A percentile compares a stretch with the other conserved stretches of the same genome.
Evolutionary conservation across 2,329 filamentous ascomycete species (phyloP).

Genomic region (Pseudogymnoascus sp.): DNA sequence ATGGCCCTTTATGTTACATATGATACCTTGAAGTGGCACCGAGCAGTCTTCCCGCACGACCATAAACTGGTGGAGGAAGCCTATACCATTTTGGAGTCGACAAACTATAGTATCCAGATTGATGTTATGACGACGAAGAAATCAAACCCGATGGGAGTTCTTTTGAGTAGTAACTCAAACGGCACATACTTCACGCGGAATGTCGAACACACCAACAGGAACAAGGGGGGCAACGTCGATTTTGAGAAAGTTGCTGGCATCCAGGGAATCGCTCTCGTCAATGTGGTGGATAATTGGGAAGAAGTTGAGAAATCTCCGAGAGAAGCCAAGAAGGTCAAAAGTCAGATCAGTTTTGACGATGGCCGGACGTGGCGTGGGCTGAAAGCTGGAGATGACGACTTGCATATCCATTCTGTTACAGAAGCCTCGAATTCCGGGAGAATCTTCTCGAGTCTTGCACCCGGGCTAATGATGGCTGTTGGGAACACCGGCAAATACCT

Average conservation of each 20-base stretch:
- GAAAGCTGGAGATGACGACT: constrained; percentile 54
- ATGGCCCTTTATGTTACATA: constrained; percentile 86
- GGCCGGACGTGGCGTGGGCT: constrained; percentile 76
- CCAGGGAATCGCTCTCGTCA: constrained; percentile 86
- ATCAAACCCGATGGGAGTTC: constrained; percentile 68
- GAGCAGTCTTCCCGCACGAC: constrained; percentile 77
- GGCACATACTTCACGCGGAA: constrained; percentile 94
- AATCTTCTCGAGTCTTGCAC: constrained; percentile 88
- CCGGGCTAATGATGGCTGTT: constrained; percentile 87
- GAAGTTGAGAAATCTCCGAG: constrained; percentile 53
- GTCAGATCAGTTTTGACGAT: constrained; percentile 90
- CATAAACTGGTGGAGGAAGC: constrained; percentile 76
- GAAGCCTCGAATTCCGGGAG: constrained; percentile 73
- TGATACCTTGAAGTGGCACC: constrained; percentile 80
- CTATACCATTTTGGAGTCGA: constrained; percentile 92
- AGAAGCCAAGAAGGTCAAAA: constrained; percentile 61
- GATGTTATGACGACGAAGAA: constrained; percentile 71
- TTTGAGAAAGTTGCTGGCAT: constrained; percentile 92
- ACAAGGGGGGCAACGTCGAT: constrained; percentile 68
- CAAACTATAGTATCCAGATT: constrained; percentile 95
- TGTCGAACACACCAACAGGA: constrained; percentile 85
- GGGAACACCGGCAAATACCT: constrained; percentile 80
- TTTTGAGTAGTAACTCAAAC: constrained; percentile 96
- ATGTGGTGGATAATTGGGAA: constrained; percentile 79
- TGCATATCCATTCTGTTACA: constrained; percentile 92